phyloP scores from a whole-genome alignment of 192 early-diverging fungal species.

The Polychytrium aggregatum region DNA sequence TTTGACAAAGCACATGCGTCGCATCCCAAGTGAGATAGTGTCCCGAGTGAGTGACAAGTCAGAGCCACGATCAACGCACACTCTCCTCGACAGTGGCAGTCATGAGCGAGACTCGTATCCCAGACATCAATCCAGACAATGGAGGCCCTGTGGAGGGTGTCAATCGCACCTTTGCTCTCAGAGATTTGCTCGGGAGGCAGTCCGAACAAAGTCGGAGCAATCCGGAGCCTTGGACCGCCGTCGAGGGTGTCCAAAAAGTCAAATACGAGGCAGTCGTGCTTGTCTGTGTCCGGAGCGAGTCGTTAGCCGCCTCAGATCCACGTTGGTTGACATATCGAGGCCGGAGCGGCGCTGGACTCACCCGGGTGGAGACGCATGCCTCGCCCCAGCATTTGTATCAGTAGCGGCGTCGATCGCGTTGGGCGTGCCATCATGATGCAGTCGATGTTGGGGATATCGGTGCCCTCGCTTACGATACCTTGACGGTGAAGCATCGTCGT shows the following conservation, averaged over 20 bases:
- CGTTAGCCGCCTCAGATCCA: background rate
- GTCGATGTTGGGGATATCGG: conserved; percentile 83
- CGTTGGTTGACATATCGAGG: conserved; percentile 1
- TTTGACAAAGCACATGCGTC: no score
- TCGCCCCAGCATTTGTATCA: conserved; percentile 94
- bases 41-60: no score
- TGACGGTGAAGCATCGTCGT: background rate
- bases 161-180: conserved; percentile 30
- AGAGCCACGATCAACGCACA: no score
- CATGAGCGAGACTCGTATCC: no score
- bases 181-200: conserved; percentile 50
- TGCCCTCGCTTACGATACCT: conserved; percentile 53
- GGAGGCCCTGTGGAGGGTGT: no score
- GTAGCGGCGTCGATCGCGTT: conserved; percentile 69
- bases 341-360: background rate
- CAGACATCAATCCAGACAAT: no score
- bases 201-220: conserved; percentile 71
- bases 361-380: conserved; percentile 67
- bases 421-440: conserved; percentile 79
- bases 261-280: conserved; percentile 67
- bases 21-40: no score
- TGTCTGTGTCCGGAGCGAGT: no score
- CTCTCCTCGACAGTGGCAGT: no score
- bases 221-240: conserved; percentile 32
- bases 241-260: conserved; percentile 76